Base-by-base conservation (phyloP, 495 filamentous ascomycete species). In the Penicillium psychrofluorescens region DNA sequence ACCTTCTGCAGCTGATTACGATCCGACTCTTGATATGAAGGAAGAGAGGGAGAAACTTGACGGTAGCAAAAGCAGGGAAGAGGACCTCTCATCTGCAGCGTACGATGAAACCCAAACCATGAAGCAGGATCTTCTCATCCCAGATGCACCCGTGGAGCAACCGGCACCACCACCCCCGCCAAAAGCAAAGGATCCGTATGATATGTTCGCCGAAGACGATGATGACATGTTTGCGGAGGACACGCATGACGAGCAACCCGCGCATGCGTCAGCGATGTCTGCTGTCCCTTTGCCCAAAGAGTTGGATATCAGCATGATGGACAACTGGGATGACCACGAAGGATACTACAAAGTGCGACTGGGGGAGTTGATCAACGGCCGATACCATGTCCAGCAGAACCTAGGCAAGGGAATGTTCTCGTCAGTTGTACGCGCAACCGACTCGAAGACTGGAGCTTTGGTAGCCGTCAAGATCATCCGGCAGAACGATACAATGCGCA, bases 391-490 rank as follows among this genome's bases (percentile, higher is more conserved):
- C 29, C 81, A 88, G 54, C 77, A 86, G 31, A 84, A 83, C 44
- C 77, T 97, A n/a, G 92, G 92, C 48, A 87, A 85, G 58, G 92
- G 92, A 40, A 92, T 96, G 81, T 98, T 96, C 53, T 94, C 92
- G 0, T 85, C 86, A 8, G 92, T 98, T n/a, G 87, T 94, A 22
- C 82, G 86, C 47, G 94, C 92, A n/a, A 74, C 74, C 45, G 92
- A 97, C 61, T 75, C 82, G 33, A 80, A 76, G 30, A 86, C 77
- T 27, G 80, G 80, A 44, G 75, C 76, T 50, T 55, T 83, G 12
- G 86, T 94, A 38, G 90, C 90, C 27, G 84, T 96, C 70, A 96
- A 96, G 71, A 86, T 96, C 54, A 91, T 95, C 59, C 80, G 88
- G 36, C 91, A 91, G 58, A 95, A 95, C 54, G 88, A 95, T 58